Conservation (phyloP, 139 green algal genomes). For the Zygnema cylindricum region DNA sequence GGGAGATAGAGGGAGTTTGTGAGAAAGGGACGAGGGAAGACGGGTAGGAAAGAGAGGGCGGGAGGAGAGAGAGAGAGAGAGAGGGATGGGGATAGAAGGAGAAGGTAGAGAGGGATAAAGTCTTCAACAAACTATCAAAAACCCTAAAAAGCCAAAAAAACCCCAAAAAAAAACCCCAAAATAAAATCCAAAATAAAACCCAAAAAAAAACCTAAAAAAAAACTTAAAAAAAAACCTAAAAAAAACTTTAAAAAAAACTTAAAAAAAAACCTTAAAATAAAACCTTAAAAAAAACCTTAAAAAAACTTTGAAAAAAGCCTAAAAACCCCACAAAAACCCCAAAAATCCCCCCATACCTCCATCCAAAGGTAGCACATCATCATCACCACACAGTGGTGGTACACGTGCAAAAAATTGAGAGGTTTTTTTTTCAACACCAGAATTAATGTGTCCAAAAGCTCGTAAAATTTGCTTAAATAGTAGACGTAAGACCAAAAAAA, state of each 20-base stretch:
- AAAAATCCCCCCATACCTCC: background rate
- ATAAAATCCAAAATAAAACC: too few species aligned
- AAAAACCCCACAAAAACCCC: background rate
- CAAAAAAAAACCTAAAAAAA: too few species aligned
- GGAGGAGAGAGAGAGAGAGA: too few species aligned
- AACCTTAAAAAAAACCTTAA: too few species aligned
- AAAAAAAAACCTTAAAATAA: too few species aligned
- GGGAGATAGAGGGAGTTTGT: too few species aligned
- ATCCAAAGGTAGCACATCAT: conserved; percentile 70
- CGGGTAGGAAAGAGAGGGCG: too few species aligned
- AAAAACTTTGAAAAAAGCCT: background rate
- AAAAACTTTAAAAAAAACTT: background rate
- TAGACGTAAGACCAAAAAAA: conserved; percentile 70
- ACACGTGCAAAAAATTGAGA: conserved; percentile 67
- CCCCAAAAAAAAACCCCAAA: too few species aligned
- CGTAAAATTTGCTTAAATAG: conserved; percentile 71
- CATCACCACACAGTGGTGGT: conserved; percentile 63
- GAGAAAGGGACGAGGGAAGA: too few species aligned
- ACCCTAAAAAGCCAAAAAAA: too few species aligned
- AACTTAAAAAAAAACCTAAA: background rate
- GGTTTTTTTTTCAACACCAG: conserved; percentile 66
- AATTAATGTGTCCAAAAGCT: conserved; percentile 70
- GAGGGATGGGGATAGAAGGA: background rate
- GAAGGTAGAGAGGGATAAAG: background rate
- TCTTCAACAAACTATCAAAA: too few species aligned